Base-by-base conservation (phyloP, 1,284 basidiomycete genomes). In the Ustilago nuda region DNA sequence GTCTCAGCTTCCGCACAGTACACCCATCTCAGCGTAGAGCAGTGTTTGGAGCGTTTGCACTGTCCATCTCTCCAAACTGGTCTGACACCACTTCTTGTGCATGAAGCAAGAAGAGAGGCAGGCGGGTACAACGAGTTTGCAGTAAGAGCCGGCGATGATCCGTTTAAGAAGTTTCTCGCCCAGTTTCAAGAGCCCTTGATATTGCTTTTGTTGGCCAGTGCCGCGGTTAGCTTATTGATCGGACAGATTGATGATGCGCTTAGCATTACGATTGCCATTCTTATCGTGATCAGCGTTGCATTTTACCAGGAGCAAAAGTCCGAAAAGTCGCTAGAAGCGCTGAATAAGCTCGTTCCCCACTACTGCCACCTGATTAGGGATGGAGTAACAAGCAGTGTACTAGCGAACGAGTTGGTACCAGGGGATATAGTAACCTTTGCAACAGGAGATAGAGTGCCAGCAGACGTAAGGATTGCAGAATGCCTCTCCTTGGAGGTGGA, bases 111-210 rank as follows among this genome's bases (percentile, higher is more conserved):
- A 27, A 36, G 56, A 2, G 45, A 60, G 41, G 67, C 72, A 2
- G 82, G 82, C 0, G 76, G 79, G 5, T 76, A 72, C 52, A 98
- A 98, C 87, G 95, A 98, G 86, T 98, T 98, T 83, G 90, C 93
- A 2, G 93, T 97, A n/a, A 89, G 90, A 0, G 88, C 92, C 0
- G 91, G 92, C 0, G 94, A 97, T 82, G 92, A 93, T 2, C 86
- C 92, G 4, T 88, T 91, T 65, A 87, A 94, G 84, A 98, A 97
- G 87, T 98, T 98, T 84, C 90, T 92, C 8, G 93, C 93, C 84
- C 95, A 93, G 52, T 94, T 98, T 56, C 95, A 94, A 84, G 95
- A 98, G 86, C 95, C 95, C 0, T 88, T 98, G 7, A 98, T 97
- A 81, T 88, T 98, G 15, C 88, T 98, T 1, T 88, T 98, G 23